Percentiles rank a stretch among this genome's conserved stretches.
Conservation (phyloP, 331 rosid species). For the Dryas integrifolia region DNA sequence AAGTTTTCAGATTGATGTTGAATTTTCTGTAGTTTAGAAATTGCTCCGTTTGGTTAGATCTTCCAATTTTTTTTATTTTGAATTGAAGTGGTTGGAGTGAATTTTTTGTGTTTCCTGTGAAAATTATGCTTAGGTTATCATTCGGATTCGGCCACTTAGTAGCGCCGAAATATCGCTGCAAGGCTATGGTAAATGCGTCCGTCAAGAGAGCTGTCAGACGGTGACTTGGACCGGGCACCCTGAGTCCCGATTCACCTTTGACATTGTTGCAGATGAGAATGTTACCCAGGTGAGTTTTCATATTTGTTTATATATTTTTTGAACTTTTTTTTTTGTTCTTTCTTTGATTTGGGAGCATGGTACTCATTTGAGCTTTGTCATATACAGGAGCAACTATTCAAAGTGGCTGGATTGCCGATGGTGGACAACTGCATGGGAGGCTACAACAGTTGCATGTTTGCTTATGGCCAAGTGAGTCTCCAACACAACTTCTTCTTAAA, state of each 20-base stretch:
- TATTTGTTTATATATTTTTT: constrained; percentile 8
- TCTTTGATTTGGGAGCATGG: constrained; percentile 11
- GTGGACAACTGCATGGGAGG: constrained; percentile 95
- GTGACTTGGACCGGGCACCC: constrained; percentile 93
- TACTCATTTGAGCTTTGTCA: constrained; percentile 16
- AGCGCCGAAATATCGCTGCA: constrained; percentile 72
- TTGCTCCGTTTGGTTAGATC: background rate
- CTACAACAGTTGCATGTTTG: constrained; percentile 99
- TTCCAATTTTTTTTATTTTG: background rate
- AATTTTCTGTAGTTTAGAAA: background rate
- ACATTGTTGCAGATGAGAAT: constrained; percentile 90
- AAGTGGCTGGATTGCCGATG: constrained; percentile 95
- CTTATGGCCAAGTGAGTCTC: constrained; percentile 93
- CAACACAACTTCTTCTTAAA: constrained; percentile 3
- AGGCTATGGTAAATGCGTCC: constrained; percentile 73
- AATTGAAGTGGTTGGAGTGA: background rate
- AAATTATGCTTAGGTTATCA: constrained; percentile 64
- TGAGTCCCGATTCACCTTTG: constrained; percentile 90
- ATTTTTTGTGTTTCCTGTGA: background rate
- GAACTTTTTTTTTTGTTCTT: background rate
- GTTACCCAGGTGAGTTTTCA: constrained; percentile 70
- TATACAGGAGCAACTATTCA: constrained; percentile 81
- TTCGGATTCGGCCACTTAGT: constrained; percentile 92
- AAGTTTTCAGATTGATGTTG: background rate
- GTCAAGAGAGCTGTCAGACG: constrained; percentile 77